Base-by-base conservation (phyloP, 257 asterid genomes). In the Thymus mandschuricus region DNA sequence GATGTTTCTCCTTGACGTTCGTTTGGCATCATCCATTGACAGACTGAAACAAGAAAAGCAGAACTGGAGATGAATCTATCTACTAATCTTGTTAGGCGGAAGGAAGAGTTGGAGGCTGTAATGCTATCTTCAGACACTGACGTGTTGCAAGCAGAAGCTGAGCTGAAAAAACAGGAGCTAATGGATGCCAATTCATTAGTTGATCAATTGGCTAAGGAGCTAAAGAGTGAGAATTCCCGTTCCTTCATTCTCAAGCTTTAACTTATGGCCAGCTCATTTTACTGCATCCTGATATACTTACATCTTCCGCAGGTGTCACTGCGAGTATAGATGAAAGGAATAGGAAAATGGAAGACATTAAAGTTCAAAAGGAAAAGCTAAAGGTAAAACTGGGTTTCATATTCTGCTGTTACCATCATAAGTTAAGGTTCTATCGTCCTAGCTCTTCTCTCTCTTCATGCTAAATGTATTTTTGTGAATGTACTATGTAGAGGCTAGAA, bases 1-100 rank as follows among this genome's bases (percentile, higher is more conserved):
- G 40, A 38, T 64, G 63, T 62, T 69, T 62, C 45, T 69, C 57
- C 62, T 61, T 57, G 28, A 55, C 38, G 48, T n/a, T 61, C 74
- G n/a, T 50, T 66, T 64, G 51, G 66, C 40, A 34, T 71, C 75
- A 68, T 72, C 55, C 11, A 76, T 77, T 80, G 68, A 66, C 83
- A 92, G 99, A 88, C 87, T 66, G 99, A 95, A 86, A 79, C 98
- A 52, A 92, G 90, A 84, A 89, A 88, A 87, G 81, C 89, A 33
- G 99, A 95, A 91, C 96, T 95, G 66, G 99, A 95, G 86, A 92
- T 88, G 96, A 95, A 95, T 71, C 87, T 92, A 54, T 95, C 98
- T 45, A 88, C 99, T 50, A 95, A 95, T 78, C 97, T 95, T 63
- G 96, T 89, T 60, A 88, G 96, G 83, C 86, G 96, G 78, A 95